phyloP scores from a whole-genome alignment of 2,329 filamentous ascomycete species.

The Cercospora nicotianae region DNA sequence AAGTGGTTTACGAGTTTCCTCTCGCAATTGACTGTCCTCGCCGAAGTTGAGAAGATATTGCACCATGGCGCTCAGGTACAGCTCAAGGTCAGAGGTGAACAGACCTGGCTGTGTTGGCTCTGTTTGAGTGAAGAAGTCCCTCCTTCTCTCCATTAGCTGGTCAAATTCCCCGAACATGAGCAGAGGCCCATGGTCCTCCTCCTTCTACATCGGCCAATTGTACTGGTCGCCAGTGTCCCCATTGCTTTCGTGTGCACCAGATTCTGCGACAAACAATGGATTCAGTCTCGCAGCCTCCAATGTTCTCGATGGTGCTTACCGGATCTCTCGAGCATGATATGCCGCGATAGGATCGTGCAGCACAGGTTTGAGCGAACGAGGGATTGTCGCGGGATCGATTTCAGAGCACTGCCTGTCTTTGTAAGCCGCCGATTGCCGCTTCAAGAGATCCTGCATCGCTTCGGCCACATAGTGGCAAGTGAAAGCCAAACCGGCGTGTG shows the following conservation, averaged over 20 bases:
- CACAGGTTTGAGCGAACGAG: background rate
- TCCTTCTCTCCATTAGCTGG: too few relatives aligned
- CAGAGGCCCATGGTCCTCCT: too few relatives aligned
- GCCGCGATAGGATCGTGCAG: background rate
- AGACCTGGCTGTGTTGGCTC: too few relatives aligned
- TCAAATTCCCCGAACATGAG: too few relatives aligned
- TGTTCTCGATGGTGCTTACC: background rate
- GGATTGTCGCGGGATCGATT: background rate
- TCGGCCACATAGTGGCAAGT: constrained; percentile 2
- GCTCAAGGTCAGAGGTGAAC: too few relatives aligned
- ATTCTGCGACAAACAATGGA: background rate
- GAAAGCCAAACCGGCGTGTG: background rate
- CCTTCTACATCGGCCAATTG: background rate
- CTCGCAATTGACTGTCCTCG: too few relatives aligned
- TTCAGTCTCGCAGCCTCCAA: background rate
- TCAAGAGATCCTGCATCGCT: background rate
- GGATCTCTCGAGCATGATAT: background rate
- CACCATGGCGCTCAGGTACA: too few relatives aligned
- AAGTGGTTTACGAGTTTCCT: too few relatives aligned
- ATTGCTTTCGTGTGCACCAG: background rate
- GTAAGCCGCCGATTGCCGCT: background rate
- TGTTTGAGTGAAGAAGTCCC: too few relatives aligned
- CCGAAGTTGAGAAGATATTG: too few relatives aligned
- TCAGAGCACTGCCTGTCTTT: background rate
- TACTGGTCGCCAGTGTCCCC: background rate